Conservation (phyloP, 2,329 filamentous ascomycete species). For the Fusarium brachygibbosum region DNA sequence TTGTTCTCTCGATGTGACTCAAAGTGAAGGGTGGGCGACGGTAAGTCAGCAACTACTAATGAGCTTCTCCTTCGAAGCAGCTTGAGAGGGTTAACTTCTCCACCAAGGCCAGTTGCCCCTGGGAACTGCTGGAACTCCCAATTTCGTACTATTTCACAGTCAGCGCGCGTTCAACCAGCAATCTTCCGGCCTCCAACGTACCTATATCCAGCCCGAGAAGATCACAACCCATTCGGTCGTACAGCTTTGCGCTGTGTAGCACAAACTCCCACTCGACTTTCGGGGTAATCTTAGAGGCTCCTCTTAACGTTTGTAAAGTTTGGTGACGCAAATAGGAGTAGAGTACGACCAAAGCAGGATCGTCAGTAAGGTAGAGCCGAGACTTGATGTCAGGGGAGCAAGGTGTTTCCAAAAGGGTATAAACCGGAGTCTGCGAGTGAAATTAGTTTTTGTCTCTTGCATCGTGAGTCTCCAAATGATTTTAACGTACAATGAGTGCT, state of each 20-base stretch:
- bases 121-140: constrained; percentile 81
- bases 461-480: background rate
- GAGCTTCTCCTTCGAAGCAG: constrained; percentile 79
- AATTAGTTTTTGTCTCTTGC: constrained; percentile 7
- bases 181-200: constrained; percentile 56
- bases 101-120: constrained; percentile 55
- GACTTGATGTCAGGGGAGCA: constrained; percentile 78
- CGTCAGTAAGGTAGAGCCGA: constrained; percentile 87
- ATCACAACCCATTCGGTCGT: constrained; percentile 94
- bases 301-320: constrained; percentile 84
- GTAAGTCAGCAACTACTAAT: constrained; percentile 82
- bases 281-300: constrained; percentile 84
- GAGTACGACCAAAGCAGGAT: constrained; percentile 87
- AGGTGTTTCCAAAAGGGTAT: constrained; percentile 77
- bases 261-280: constrained; percentile 90
- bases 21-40: constrained; percentile 58
- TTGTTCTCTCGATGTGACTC: constrained; percentile 57
- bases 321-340: constrained; percentile 88
- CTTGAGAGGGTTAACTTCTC: constrained; percentile 73
- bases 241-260: constrained; percentile 85
- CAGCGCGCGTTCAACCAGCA: constrained; percentile 17
- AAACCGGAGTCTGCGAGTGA: constrained; percentile 76
- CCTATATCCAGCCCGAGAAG: constrained; percentile 87
- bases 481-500: constrained; percentile 76
- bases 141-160: constrained; percentile 70